phyloP scores from a whole-genome alignment of 2,329 filamentous ascomycete genomes.

The Emydomyces testavorans region DNA sequence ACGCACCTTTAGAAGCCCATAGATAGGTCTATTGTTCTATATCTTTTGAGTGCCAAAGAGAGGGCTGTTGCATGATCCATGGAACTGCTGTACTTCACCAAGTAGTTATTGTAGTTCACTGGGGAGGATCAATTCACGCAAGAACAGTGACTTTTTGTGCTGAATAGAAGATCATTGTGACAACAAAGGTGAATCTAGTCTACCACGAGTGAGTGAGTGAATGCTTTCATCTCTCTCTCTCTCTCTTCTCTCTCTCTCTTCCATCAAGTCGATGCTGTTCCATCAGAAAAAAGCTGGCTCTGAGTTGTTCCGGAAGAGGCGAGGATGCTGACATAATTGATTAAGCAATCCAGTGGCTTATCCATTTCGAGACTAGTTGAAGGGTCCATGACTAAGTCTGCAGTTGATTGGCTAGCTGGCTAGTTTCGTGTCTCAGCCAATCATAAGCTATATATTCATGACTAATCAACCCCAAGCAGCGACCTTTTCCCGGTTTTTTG shows the following conservation, averaged over 20 bases:
- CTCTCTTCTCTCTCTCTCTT: neutral
- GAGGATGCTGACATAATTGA: slow-evolving; percentile 1
- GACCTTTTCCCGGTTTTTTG: neutral
- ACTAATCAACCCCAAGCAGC: too few species aligned
- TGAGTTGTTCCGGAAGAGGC: neutral
- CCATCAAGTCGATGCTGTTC: neutral
- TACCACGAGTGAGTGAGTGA: neutral
- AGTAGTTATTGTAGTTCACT: too few species aligned
- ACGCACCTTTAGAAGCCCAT: neutral
- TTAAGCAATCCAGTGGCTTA: too few species aligned
- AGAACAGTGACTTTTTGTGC: too few species aligned
- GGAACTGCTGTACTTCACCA: too few species aligned
- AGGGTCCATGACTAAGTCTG: too few species aligned
- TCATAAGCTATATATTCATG: too few species aligned
- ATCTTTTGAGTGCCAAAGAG: neutral
- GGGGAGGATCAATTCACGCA: too few species aligned
- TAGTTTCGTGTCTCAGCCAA: too few species aligned
- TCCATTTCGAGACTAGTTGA: too few species aligned
- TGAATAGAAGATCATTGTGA: neutral
- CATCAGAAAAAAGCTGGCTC: neutral
- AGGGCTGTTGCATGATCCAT: too few species aligned
- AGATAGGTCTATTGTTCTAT: neutral
- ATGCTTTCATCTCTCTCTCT: neutral
- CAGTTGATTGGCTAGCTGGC: neutral
- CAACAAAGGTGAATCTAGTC: neutral